Evolutionary conservation across 1,284 basidiomycete genomes (phyloP).

Genomic region (Retiboletus flavoniger): DNA sequence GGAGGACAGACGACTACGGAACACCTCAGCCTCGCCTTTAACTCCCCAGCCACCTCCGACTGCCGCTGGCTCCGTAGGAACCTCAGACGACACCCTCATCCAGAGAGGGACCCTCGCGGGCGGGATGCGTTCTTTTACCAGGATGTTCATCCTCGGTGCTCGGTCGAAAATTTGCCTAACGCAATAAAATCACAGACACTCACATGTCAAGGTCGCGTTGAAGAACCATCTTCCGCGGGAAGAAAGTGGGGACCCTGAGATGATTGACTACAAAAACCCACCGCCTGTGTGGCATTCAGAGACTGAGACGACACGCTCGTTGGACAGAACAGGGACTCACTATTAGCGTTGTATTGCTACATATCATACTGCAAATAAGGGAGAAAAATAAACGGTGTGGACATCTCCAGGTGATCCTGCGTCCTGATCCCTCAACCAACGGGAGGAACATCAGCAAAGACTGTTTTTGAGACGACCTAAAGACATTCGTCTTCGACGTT

Average conservation of each 20-base stretch:
- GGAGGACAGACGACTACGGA: conserved; percentile 1
- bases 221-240: background rate
- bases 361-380: conserved; percentile 12
- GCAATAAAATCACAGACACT: conserved; percentile 7
- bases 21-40: conserved; percentile 85
- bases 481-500: conserved; percentile 64
- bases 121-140: conserved; percentile 83
- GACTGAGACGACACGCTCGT: background rate
- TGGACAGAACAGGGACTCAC: conserved; percentile 14
- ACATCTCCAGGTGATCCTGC: conserved; percentile 85
- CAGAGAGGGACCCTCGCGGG: conserved; percentile 32
- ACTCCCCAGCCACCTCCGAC: conserved; percentile 69
- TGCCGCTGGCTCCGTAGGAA: conserved; percentile 30
- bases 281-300: conserved; percentile 7
- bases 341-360: conserved; percentile 6
- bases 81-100: conserved; percentile 30
- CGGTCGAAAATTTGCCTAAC: conserved; percentile 5
- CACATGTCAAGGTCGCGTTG: background rate
- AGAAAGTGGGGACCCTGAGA: background rate
- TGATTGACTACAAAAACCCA: conserved; percentile 1
- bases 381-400: conserved; percentile 38
- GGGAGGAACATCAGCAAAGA: conserved; percentile 85
- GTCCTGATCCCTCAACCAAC: conserved; percentile 81
- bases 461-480: conserved; percentile 77
- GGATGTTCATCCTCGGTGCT: conserved; percentile 72